A percentile compares a stretch with the other conserved stretches of the same genome.
Evolutionary conservation across 2,329 filamentous ascomycete genomes (phyloP).

Genomic region (Pestalotiopsis sp.): DNA sequence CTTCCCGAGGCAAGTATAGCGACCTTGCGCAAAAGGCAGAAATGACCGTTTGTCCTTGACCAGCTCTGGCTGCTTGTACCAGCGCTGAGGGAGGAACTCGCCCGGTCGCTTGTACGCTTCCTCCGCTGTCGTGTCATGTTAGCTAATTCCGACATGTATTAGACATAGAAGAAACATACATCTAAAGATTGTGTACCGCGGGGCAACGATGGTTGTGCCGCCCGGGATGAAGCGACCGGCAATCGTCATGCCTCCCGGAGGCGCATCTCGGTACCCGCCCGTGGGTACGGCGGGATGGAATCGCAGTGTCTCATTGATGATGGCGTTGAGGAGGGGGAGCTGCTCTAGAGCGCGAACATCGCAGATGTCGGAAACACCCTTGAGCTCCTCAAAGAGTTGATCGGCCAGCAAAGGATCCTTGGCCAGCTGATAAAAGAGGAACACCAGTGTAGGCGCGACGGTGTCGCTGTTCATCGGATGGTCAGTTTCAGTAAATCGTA

Average conservation of each 20-base stretch:
- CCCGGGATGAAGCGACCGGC: constrained; percentile 16
- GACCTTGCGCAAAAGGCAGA: not conserved
- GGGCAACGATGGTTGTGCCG: constrained; percentile 15
- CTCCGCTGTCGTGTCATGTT: constrained; percentile 10
- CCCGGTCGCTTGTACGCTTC: constrained; percentile 15
- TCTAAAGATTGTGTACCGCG: constrained; percentile 17
- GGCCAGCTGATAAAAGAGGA: not conserved
- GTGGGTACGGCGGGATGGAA: constrained; percentile 16
- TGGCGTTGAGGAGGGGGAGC: constrained; percentile 14
- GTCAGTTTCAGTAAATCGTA: not conserved
- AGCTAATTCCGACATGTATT: not conserved
- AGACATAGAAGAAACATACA: constrained; percentile 10
- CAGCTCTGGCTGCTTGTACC: constrained; percentile 17
- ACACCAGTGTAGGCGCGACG: not conserved
- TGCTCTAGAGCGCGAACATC: not conserved
- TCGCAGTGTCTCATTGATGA: constrained; percentile 18
- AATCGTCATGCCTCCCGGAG: constrained; percentile 12
- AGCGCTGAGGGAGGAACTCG: constrained; percentile 20
- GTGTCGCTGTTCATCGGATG: not conserved
- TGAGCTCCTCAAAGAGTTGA: not conserved
- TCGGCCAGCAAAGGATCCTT: not conserved
- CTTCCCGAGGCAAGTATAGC: not conserved
- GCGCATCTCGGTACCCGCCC: constrained; percentile 13
- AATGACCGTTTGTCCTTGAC: constrained; percentile 4
- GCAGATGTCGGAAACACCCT: not conserved